Base-by-base conservation (phyloP, 768 basidiomycete genomes). In the Polyporus arcularius region DNA sequence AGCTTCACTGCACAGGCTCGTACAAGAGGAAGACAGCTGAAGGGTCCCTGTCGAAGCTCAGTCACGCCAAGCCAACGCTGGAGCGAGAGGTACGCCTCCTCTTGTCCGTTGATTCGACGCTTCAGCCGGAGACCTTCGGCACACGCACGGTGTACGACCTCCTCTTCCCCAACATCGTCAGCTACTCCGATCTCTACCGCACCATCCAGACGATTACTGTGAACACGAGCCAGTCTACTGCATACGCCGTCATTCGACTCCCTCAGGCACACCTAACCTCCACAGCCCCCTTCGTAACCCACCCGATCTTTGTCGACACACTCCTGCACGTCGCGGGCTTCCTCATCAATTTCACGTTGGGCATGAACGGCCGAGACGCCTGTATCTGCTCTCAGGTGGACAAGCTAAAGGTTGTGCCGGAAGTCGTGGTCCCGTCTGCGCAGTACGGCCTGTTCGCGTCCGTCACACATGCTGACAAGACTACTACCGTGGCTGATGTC, bases 311-410 rank as follows among this genome's bases (percentile, higher is more conserved):
- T 72, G 74, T 82, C 58, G 89, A 91, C 63, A 83, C 86, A 0
- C 74, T 91, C 32, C 74, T 90, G 32, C 90, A 91, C 59, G 79
- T 83, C 40, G 83, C 88, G 0, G 90, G 90, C 3, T 89, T 91
- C 71, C 73, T 90, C 38, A 80, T 84, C 28, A 92, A 91, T 70
- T 68, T 84, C 67, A 78, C 42, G 82, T 80, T 8, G 71, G 74
- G 10, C 55, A 75, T 28, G 74, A 81, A 56, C 53, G 62, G 53
- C 21, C 31, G 32, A 30, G 81, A 88, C 55, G 85, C 80, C 1
- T 87, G 82, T 68, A 86, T 92, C 55, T 91, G 89, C 75, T 80
- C 73, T 31, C 77, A 80, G 26, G 75, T 89, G 32, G 81, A 77
- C 15, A 67, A 75, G 5, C 74, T 87, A 43, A 78, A 79, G 57